Evolutionary conservation across 352 stramenopile species (phyloP), one percentile per base, ranked within the genome.

Genomic region (Globisporangium megalacanthum): DNA sequence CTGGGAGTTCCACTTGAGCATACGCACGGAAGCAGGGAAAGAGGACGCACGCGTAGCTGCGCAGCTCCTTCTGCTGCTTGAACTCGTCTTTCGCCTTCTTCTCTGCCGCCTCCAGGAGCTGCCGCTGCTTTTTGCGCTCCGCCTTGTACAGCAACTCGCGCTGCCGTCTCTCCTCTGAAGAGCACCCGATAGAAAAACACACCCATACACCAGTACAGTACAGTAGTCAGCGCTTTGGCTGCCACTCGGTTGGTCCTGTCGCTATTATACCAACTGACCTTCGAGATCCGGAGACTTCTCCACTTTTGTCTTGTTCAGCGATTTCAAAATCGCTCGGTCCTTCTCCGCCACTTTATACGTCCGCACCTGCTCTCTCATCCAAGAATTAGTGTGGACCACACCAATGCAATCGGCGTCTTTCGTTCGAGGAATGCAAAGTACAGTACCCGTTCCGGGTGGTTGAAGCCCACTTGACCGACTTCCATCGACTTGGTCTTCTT

Each of bases 401-500:
- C 25, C 25, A 29, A 29, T 29, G 25, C 25, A 29, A 4, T 29
- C 4, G 25, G 25, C 25, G 25, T 29, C 25, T 29, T 29, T 29
- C 25, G 25, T 29, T 29, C 25, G 25, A 29, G 25, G 25, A 29
- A 29, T 4, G 22, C 15, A 6, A 72, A 66, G 56, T 62, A 86
- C 81, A 66, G 56, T 62, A 86, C 81, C 49, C 79, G 68, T 5
- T 89, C 79, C 0, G 79, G 78, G 49, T 89, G 74, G 52, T 91
- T 75, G 54, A 89, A 92, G 52, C 82, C 80, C 2, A 98, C 90
- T 73, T 96, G 84, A 20, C 93, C 93, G 45, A 95, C 86, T 54
- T 97, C 90, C 89, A 98, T 98, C 25, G 73, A 75, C 41, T 68
- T 60, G 1, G 80, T 87, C 65, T 98, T 98, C 55, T 94, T 89